Conservation (phyloP, 2,329 filamentous ascomycete species). For the Hypoxylon sp. region DNA sequence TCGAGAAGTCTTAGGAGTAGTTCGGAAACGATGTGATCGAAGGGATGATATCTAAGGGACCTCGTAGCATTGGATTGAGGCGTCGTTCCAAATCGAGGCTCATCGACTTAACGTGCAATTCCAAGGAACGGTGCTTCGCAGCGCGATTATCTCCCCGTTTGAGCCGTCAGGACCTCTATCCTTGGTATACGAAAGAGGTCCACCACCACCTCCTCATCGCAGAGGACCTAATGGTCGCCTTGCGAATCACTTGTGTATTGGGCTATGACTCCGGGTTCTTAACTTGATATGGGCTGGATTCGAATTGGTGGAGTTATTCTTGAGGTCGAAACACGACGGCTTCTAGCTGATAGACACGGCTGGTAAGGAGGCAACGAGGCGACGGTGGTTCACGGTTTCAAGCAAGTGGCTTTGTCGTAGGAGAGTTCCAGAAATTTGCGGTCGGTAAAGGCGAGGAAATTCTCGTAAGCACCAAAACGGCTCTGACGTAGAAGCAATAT, state of each 20-base stretch:
- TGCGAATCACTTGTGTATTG: constrained; percentile 38
- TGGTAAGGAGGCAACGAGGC: constrained; percentile 19
- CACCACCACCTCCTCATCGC: constrained; percentile 57
- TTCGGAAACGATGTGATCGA: constrained; percentile 29
- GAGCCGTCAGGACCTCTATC: constrained; percentile 48
- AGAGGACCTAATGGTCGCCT: constrained; percentile 55
- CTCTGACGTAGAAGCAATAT: constrained; percentile 37
- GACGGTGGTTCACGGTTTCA: constrained; percentile 19
- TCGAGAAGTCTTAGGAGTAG: constrained; percentile 20
- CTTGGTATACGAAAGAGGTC: constrained; percentile 52
- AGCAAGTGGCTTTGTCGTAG: constrained; percentile 26
- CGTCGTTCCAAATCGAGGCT: constrained; percentile 35
- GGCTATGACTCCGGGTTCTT: constrained; percentile 26
- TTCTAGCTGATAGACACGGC: constrained; percentile 36
- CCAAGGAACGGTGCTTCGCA: constrained; percentile 33
- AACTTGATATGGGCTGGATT: constrained; percentile 31
- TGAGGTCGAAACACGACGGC: constrained; percentile 42
- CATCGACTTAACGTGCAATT: constrained; percentile 40
- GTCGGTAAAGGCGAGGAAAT: constrained; percentile 26
- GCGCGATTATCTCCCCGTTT: constrained; percentile 36
- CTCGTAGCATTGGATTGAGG: constrained; percentile 48
- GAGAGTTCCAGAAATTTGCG: constrained; percentile 17
- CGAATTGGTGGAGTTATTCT: constrained; percentile 24
- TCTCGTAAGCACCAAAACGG: constrained; percentile 36
- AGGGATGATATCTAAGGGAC: constrained; percentile 39